phyloP scores from a whole-genome alignment of 345 rosid species.

The Mangifera indica region DNA sequence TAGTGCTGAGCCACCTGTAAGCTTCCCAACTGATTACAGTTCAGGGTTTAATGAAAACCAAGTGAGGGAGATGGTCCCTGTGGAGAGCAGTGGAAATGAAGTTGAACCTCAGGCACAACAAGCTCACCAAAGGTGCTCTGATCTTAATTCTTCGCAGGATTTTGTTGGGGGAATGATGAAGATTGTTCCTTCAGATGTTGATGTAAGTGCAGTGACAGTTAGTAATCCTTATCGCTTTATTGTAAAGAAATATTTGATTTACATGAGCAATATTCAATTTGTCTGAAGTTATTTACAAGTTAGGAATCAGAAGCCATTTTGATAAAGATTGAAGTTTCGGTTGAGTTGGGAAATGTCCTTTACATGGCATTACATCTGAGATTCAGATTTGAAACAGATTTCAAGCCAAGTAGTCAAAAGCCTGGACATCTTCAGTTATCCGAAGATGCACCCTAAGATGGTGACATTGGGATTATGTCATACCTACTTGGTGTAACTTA shows the following conservation, averaged over 20 bases:
- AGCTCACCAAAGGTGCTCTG: slow-evolving; percentile 42
- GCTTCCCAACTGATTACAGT: slow-evolving; percentile 55
- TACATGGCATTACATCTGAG: slow-evolving; percentile 10
- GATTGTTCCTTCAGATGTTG: slow-evolving; percentile 76
- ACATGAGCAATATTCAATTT: neutral
- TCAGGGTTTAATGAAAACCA: slow-evolving; percentile 63
- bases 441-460: neutral
- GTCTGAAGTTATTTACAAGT: neutral
- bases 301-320: neutral
- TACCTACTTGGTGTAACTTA: neutral
- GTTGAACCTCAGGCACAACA: slow-evolving; percentile 43
- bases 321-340: neutral
- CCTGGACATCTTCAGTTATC: neutral
- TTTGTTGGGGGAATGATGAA: slow-evolving; percentile 83
- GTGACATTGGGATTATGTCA: neutral
- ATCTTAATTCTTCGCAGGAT: slow-evolving; percentile 65
- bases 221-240: neutral
- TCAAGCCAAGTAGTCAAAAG: slow-evolving; percentile 6
- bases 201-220: slow-evolving; percentile 53
- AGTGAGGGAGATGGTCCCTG: slow-evolving; percentile 34
- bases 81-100: slow-evolving; percentile 39
- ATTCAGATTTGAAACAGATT: slow-evolving; percentile 5
- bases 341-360: slow-evolving; percentile 2
- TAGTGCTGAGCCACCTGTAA: slow-evolving; percentile 46
- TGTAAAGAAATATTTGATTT: neutral